Base-by-base conservation (phyloP, 108 stramenopile species). In the Nitzschia sp. region DNA sequence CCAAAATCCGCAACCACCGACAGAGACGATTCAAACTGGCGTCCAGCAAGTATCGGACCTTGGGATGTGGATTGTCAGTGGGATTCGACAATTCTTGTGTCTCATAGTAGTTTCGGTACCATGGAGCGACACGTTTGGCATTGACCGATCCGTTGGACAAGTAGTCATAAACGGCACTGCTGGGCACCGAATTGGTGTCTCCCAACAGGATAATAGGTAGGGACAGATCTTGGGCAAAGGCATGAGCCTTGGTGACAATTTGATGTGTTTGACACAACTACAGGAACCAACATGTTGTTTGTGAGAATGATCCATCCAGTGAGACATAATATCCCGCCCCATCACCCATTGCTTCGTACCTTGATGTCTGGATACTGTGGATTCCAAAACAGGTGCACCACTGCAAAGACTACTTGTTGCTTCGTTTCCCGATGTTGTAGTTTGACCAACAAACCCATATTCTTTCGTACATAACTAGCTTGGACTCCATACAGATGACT, bases 321-420 rank as follows among this genome's bases (percentile, higher is more conserved):
- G n/a, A n/a, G n/a, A n/a, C n/a, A n/a, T n/a, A n/a, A n/a, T n/a
- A n/a, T n/a, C n/a, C n/a, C n/a, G n/a, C n/a, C n/a, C n/a, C n/a
- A 9, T 43, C 43, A 17, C 46, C 2, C 15, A 5, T 17, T 29
- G 25, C 15, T 14, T 26, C 61, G 69, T 42, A 84, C 65, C 50
- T 93, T 93, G 42, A 93, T 89, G 51, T 93, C 90, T 70, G 88
- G 89, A 65, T 81, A 90, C 34, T 76, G 78, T 10, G 92, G 93
- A 82, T 94, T 78, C 93, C 93, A 94, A 69, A 86, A 91, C 41
- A 94, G 69, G 75, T 94, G 93, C n/a, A 78, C 77, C 26, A 81
- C 84, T 24, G 80, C 86, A 9, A 94, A 72, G 10, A 88, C 71
- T 2, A 91, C 15, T 61, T 69, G 71, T 57, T 48, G 63, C 58